Base-by-base conservation (phyloP, 768 basidiomycete genomes). In the Boletus pseudo-olivaceus region DNA sequence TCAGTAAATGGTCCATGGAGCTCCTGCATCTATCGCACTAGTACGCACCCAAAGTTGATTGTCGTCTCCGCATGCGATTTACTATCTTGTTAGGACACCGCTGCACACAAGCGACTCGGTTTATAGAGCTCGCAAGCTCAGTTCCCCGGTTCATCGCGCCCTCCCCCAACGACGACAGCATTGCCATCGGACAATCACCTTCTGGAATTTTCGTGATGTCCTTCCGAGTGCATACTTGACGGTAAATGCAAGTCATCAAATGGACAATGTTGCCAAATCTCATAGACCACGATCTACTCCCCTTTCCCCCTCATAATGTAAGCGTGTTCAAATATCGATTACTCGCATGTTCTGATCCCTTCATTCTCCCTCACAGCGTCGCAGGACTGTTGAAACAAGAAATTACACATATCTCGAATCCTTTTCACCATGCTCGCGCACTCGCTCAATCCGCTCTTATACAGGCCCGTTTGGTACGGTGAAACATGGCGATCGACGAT, bases 401-500 rank as follows among this genome's bases (percentile, higher is more conserved):
- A 1, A 32, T 58, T 7, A 0, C n/a, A n/a, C n/a, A n/a, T n/a
- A n/a, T n/a, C n/a, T n/a, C n/a, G n/a, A 23, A 23, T 15, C 15
- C 23, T 19, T 33, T 27, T 30, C 40, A 43, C 11, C 43, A n/a
- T 17, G 29, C 58, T 11, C n/a, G n/a, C n/a, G n/a, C n/a, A n/a
- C n/a, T n/a, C n/a, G n/a, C n/a, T n/a, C n/a, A n/a, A n/a, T n/a
- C n/a, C n/a, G n/a, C n/a, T n/a, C n/a, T n/a, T n/a, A n/a, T n/a
- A n/a, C n/a, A n/a, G n/a, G n/a, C n/a, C n/a, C n/a, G n/a, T n/a
- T n/a, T n/a, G n/a, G n/a, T n/a, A n/a, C n/a, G 35, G 6, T 38
- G 17, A 9, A 23, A 49, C 2, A 33, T 19, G 14, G 53, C 53
- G 12, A 23, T 51, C 20, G 54, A 51, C 3, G 58, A 60, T 33